Evolutionary conservation across 768 basidiomycete species (phyloP).

Genomic region (Royoungia palumana): DNA sequence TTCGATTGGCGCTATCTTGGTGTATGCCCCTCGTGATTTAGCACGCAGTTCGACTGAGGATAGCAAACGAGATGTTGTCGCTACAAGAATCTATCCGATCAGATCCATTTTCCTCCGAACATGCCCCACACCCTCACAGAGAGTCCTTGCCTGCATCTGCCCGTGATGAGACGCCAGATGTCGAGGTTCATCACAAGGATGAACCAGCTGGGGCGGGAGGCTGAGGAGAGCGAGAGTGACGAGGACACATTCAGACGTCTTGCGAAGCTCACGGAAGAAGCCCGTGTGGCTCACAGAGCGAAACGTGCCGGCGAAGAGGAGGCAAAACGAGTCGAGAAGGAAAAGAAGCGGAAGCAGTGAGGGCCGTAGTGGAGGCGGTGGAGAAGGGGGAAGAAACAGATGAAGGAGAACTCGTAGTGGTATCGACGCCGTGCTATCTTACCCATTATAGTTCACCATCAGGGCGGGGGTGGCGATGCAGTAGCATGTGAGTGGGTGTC

Average conservation of each 20-base stretch:
- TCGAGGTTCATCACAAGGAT: conserved; percentile 9
- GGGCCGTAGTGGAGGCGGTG: conserved; percentile 9
- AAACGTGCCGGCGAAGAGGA: conserved; percentile 28
- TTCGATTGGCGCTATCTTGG: background rate
- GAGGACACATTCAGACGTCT: conserved; percentile 33
- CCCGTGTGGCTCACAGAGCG: conserved; percentile 21
- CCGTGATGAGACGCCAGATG: conserved; percentile 17
- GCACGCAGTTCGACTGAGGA: conserved; percentile 49
- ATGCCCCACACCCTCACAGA: conserved; percentile 37
- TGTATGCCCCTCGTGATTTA: background rate
- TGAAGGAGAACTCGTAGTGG: conserved; percentile 11
- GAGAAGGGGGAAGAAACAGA: conserved; percentile 13
- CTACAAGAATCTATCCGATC: conserved; percentile 77
- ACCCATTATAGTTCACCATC: background rate
- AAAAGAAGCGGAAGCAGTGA: conserved; percentile 31
- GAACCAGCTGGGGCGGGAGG: conserved; percentile 9
- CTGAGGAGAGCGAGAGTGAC: conserved; percentile 26
- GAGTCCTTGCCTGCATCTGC: conserved; percentile 3
- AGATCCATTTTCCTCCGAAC: conserved; percentile 68
- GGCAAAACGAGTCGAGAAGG: conserved; percentile 26
- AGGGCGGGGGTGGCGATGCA: no score
- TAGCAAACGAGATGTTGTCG: conserved; percentile 93
- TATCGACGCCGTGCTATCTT: background rate
- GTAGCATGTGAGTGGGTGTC: background rate
- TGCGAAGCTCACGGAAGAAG: conserved; percentile 30